These are phyloP conservation scores for Moringa oleifera DNA, from an alignment of 345 rosid species.

Conservation along the genomic window DNA sequence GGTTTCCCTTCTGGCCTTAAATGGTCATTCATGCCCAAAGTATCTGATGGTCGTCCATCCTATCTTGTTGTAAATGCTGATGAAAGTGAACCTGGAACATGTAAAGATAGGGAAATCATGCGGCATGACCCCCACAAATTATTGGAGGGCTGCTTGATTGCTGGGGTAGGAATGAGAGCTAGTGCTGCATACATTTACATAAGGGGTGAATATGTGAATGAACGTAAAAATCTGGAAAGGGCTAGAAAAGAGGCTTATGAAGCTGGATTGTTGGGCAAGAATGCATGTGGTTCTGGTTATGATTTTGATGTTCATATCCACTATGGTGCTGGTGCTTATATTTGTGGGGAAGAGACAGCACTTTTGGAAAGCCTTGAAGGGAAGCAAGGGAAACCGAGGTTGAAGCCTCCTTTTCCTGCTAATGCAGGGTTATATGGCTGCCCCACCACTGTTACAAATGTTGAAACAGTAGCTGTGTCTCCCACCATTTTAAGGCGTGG, in stretches of 20 bases:
- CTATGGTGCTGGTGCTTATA: slow-evolving; percentile 96
- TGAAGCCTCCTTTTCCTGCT: slow-evolving; percentile 99
- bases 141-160: slow-evolving; percentile 94
- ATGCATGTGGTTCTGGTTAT: slow-evolving; percentile 98
- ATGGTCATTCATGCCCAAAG: slow-evolving; percentile 99
- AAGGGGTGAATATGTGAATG: slow-evolving; percentile 96
- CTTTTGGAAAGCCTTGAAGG: slow-evolving; percentile 97
- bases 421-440: slow-evolving; percentile 97
- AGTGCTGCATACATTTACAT: slow-evolving; percentile 93
- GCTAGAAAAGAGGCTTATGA: slow-evolving; percentile 93
- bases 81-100: slow-evolving; percentile 99
- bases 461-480: slow-evolving; percentile 95
- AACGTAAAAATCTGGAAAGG: slow-evolving; percentile 65
- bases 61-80: slow-evolving; percentile 97
- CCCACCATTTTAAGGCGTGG: slow-evolving; percentile 96
- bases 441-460: slow-evolving; percentile 94
- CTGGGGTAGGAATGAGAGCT: slow-evolving; percentile 99
- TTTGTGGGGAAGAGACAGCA: slow-evolving; percentile 98
- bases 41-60: slow-evolving; percentile 94
- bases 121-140: slow-evolving; percentile 97
- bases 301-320: slow-evolving; percentile 97
- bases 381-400: slow-evolving; percentile 93
- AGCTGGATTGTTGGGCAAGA: slow-evolving; percentile 87
- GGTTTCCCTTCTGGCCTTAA: slow-evolving; percentile 98
- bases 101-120: slow-evolving; percentile 98